Base-by-base conservation (phyloP, 148 eudicot genomes). In the Fagopyrum tataricum region DNA sequence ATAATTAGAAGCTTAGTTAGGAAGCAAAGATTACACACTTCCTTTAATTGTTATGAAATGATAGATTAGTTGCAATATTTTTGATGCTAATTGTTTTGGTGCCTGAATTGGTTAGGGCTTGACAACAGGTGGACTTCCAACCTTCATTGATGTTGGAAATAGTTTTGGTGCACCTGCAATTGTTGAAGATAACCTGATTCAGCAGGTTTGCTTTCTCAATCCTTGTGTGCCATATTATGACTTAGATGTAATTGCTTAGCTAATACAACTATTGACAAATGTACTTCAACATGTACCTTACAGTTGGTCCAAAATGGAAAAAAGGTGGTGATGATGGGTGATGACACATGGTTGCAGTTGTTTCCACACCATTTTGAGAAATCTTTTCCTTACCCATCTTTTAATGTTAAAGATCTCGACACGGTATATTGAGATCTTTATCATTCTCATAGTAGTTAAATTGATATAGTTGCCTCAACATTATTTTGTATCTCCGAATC, bases 101-200 rank as follows among this genome's bases (percentile, higher is more conserved):
- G 67, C 59, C 49, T 40, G 67, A 39, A 66, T 76, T 73, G 76
- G 42, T 78, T 81, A 93, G 97, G 99, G 99, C 55, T 90, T 95
- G 89, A 95, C 99, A 76, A 95, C 99, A 31, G 99, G 99, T 76
- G 99, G 99, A 74, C 84, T 95, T 80, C 99, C 99, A 55, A 95
- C 99, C 73, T 95, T 95, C 78, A 84, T 95, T 76, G 99, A 95
- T 79, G 92, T 95, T 66, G 99, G 99, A 43, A 90, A 95, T 79
- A 95, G 99, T 82, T 95, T 91, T 82, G 99, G 99, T 78, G 99
- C 97, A 67, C 92, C 99, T 70, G 97, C 94, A 79, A 95, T 95
- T 53, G 74, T 90, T 78, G 99, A 95, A 84, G 97, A 95, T 78
- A 95, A 95, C 81, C 79, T 95, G 77, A 81, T 95, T 77, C 82